These are phyloP conservation scores for Endocalyx cinctus DNA, from an alignment of 2,329 filamentous ascomycete genomes.

Conservation along the genomic window DNA sequence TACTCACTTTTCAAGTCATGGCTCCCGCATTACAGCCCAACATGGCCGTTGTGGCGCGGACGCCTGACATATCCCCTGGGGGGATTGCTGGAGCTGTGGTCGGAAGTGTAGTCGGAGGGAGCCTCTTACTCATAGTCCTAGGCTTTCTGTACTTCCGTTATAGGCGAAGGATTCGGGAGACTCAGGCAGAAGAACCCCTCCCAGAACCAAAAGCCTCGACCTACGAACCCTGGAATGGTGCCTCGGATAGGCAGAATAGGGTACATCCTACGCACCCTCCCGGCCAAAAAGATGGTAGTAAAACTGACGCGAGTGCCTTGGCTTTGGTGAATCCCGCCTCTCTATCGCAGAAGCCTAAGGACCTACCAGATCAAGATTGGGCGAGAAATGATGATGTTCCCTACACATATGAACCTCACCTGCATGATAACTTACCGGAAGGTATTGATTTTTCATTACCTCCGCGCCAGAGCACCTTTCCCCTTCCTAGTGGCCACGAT, in stretches of 20 bases:
- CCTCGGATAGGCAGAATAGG: too few relatives aligned
- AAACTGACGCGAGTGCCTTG: too few relatives aligned
- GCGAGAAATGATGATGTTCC: conserved; percentile 13
- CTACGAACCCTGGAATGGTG: too few relatives aligned
- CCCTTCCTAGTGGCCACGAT: conserved; percentile 12
- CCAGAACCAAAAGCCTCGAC: conserved; percentile 12
- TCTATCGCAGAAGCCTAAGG: too few relatives aligned
- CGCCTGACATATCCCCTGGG: conserved; percentile 20
- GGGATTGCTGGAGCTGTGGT: conserved; percentile 28
- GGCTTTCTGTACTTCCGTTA: conserved; percentile 29
- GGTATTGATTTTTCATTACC: conserved; percentile 17
- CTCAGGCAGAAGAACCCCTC: conserved; percentile 15
- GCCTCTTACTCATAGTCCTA: conserved; percentile 23
- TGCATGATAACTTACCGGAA: conserved; percentile 14
- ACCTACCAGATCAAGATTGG: too few relatives aligned
- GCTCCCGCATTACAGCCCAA: conserved; percentile 13
- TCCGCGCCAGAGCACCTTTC: conserved; percentile 16
- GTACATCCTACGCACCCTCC: too few relatives aligned
- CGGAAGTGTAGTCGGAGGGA: conserved; percentile 25
- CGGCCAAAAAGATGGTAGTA: too few relatives aligned
- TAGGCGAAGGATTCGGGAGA: conserved; percentile 18
- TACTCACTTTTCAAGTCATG: too few relatives aligned
- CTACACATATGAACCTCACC: conserved; percentile 11
- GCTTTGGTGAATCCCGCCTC: too few relatives aligned
- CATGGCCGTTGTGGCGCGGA: conserved; percentile 18